phyloP scores from a whole-genome alignment of 2,329 filamentous ascomycete species.

The Pseudogymnoascus sp. region DNA sequence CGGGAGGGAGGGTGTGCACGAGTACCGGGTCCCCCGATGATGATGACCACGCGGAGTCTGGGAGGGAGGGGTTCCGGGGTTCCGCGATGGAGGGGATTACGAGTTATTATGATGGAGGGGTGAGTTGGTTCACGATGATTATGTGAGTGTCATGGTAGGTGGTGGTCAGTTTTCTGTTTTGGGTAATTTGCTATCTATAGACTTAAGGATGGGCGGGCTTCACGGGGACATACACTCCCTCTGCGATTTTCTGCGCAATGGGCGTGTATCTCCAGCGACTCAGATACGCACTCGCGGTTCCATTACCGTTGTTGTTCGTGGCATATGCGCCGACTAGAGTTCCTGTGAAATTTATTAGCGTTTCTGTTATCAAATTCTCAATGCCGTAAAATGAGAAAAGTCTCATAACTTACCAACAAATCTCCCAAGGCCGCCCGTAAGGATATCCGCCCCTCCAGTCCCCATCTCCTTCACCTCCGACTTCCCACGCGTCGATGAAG shows the following conservation, averaged over 20 bases:
- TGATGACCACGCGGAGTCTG: not conserved
- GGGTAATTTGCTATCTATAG: too few relatives aligned
- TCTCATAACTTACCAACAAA: not conserved
- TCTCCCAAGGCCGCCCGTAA: constrained; percentile 7
- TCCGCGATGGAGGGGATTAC: not conserved
- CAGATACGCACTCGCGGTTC: constrained; percentile 38
- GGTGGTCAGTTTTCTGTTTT: not conserved
- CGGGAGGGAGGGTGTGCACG: not conserved
- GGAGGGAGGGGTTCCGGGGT: not conserved
- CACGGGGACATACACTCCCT: not conserved
- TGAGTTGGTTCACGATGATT: not conserved
- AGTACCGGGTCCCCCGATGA: not conserved
- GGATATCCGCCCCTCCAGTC: not conserved
- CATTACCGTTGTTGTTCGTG: constrained; percentile 42
- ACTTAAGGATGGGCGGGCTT: not conserved
- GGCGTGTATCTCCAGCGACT: constrained; percentile 12
- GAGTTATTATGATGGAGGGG: too few relatives aligned
- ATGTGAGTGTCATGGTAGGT: not conserved
- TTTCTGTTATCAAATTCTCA: constrained; percentile 14
- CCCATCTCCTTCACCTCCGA: not conserved
- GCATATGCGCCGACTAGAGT: constrained; percentile 43
- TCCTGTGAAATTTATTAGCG: constrained; percentile 29
- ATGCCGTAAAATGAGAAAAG: not conserved
- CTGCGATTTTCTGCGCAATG: not conserved
- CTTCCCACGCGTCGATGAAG: not conserved